Percentiles rank a stretch among this genome's conserved stretches.
These are phyloP conservation scores for Colletotrichum karsti DNA, from an alignment of 2,329 filamentous ascomycete genomes.

Conservation along the genomic window DNA sequence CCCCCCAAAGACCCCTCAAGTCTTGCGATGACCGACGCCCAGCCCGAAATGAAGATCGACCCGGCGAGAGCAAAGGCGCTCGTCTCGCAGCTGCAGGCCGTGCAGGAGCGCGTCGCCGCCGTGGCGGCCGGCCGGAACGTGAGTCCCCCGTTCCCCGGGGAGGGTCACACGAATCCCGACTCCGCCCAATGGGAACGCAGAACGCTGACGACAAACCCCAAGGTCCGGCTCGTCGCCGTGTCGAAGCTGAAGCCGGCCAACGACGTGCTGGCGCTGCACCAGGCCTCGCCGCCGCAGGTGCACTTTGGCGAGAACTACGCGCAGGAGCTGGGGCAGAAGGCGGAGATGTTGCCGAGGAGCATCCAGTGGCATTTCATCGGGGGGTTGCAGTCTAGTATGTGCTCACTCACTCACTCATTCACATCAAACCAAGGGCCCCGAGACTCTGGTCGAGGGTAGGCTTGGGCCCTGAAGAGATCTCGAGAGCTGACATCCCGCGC, in stretches of 20 bases:
- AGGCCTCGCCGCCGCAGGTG: constrained; percentile 48
- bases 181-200: not conserved
- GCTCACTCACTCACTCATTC: not conserved
- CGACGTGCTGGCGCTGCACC: constrained; percentile 87
- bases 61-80: constrained; percentile 69
- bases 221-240: constrained; percentile 91
- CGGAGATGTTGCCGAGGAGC: constrained; percentile 75
- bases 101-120: constrained; percentile 65
- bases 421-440: not conserved
- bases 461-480: too few species aligned
- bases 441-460: too few species aligned
- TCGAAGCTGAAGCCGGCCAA: constrained; percentile 95
- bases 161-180: not conserved
- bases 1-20: not conserved
- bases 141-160: constrained; percentile 42
- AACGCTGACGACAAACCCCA: not conserved
- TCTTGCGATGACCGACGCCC: constrained; percentile 27
- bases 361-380: constrained; percentile 98
- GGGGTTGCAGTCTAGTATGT: constrained; percentile 79
- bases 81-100: constrained; percentile 67
- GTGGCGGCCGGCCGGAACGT: constrained; percentile 64
- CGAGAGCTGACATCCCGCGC: not conserved
- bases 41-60: constrained; percentile 67
- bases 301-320: constrained; percentile 99
- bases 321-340: constrained; percentile 89